Conservation (phyloP, 1,284 basidiomycete species). For the Trichosporon sp. region DNA sequence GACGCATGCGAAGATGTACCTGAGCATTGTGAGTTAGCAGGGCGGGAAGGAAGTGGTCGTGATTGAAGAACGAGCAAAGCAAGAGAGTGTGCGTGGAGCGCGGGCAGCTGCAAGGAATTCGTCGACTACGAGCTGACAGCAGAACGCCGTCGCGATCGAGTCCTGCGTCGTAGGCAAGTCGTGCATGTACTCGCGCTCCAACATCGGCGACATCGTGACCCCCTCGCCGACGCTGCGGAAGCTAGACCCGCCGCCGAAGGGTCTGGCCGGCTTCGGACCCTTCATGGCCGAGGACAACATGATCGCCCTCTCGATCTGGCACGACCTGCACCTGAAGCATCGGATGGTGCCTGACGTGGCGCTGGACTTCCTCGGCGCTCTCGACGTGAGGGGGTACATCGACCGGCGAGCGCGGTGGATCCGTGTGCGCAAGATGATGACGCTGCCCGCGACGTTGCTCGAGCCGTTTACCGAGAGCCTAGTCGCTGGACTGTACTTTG, state of each 20-base stretch:
- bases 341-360: conserved; percentile 82
- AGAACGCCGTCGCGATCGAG: conserved; percentile 65
- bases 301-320: conserved; percentile 84
- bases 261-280: conserved; percentile 67
- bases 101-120: not conserved
- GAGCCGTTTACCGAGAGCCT: conserved; percentile 88
- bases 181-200: conserved; percentile 85
- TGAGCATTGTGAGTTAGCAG: conserved; percentile 61
- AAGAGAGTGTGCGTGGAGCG: too few species aligned
- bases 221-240: conserved; percentile 35
- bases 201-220: conserved; percentile 49
- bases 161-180: conserved; percentile 98
- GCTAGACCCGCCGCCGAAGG: conserved; percentile 46
- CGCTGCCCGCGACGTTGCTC: conserved; percentile 68
- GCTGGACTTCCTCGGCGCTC: conserved; percentile 77
- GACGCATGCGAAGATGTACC: conserved; percentile 98
- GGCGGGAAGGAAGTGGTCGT: too few species aligned
- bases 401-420: conserved; percentile 87
- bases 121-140: conserved; percentile 3
- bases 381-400: conserved; percentile 74
- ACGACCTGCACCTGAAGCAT: conserved; percentile 77
- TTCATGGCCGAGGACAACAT: conserved; percentile 95
- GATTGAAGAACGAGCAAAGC: too few species aligned
- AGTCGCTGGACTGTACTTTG: conserved; percentile 61
- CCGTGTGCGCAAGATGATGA: conserved; percentile 87